Base-by-base conservation (phyloP, 352 stramenopile genomes). In the Pseudoperonospora humuli region DNA sequence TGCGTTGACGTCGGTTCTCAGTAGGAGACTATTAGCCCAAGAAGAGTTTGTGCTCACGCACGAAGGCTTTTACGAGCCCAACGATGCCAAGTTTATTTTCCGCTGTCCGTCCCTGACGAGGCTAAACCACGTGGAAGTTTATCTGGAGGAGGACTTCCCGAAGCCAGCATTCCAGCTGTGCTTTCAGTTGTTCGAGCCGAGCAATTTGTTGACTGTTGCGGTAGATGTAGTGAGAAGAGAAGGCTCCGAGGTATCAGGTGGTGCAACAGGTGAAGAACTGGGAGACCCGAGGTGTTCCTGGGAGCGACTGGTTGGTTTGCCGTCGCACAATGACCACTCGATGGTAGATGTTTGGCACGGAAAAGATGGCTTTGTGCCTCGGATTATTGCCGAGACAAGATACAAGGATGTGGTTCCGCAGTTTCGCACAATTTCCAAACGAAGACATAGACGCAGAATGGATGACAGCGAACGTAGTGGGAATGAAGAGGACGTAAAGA, bases 301-400 rank as follows among this genome's bases (percentile, higher is more conserved):
- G 75, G 67, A 79, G 26, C 65, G 67, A 8, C 49, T 86, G 27
- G 53, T 90, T 11, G 73, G 71, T 2, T 57, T 90, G 6, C 77
- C 77, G 8, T 39, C 60, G n/a, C 37, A 53, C 1, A 50, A 60
- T 1, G 70, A 90, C 31, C 71, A 82, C 32, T 71, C 73, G 0
- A 64, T 90, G 56, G 54, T 90, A 21, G 77, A 90, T 28, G 77
- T 90, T 1, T 90, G 77, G 77, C 77, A 90, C 45, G 7, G 62
- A 2, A 70, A 82, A 13, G 64, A 82, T 25, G 42, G 42, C 1
- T 37, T 90, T 5, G 64, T 69, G 7, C 58, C 77, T 1, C 68
- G 77, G 2, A 67, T 82, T 24, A 38, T 86, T 21, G 60, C 75
- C 0, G 70, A 86, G 19, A 87, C 73, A 25, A 83, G 77, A 34